phyloP scores from a whole-genome alignment of 2,329 filamentous ascomycete genomes.

The Calonectria pauciramosa region DNA sequence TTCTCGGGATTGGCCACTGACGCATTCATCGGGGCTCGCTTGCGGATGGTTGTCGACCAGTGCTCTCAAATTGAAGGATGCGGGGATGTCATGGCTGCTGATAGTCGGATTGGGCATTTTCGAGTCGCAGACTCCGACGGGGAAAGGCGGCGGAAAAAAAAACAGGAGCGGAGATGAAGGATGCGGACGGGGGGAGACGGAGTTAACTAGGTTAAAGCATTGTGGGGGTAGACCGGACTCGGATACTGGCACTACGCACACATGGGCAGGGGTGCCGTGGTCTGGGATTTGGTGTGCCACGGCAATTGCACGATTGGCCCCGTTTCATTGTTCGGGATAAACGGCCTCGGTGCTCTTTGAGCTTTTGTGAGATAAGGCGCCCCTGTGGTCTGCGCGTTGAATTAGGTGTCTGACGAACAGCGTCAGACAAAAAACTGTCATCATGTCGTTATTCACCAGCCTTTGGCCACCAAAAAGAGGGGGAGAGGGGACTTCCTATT shows the following conservation, averaged over 20 bases:
- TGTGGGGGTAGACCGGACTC: neutral
- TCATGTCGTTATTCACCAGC: neutral
- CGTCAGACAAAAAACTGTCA: neutral
- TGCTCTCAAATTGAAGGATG: neutral
- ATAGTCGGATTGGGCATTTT: neutral
- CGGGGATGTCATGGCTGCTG: neutral
- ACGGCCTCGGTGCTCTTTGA: neutral
- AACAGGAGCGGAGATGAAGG: neutral
- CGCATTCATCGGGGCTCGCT: neutral
- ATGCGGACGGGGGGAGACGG: conserved; percentile 23
- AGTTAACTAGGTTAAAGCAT: neutral
- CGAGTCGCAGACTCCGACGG: neutral
- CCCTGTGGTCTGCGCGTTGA: neutral
- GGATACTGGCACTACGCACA: neutral
- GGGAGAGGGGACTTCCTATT: neutral
- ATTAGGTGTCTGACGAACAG: neutral
- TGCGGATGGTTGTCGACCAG: neutral
- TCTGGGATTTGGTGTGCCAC: neutral
- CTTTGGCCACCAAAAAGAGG: neutral
- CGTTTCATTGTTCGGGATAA: neutral
- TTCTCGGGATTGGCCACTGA: neutral
- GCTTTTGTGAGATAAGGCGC: no score
- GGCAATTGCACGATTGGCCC: neutral
- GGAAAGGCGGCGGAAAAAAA: conserved; percentile 18
- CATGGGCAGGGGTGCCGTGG: neutral